Evolutionary conservation across 805 yeast species (phyloP).

Genomic region (Maudiozyma bulderi): DNA sequence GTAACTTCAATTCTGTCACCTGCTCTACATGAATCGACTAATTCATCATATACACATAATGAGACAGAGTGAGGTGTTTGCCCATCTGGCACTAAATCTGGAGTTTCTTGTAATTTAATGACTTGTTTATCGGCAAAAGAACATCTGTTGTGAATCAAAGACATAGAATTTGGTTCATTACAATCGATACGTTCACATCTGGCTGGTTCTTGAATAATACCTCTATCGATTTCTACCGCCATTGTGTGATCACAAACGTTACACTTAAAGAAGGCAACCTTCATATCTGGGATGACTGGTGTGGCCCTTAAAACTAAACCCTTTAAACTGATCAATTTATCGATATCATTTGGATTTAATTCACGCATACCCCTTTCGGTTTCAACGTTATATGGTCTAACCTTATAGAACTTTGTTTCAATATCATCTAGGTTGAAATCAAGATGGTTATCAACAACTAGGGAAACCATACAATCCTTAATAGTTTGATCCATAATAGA

Average conservation of each 20-base stretch:
- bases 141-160: slow-evolving; percentile 82
- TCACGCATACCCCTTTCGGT: slow-evolving; percentile 78
- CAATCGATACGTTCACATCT: slow-evolving; percentile 87
- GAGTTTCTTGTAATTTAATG: slow-evolving; percentile 87
- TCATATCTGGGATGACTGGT: slow-evolving; percentile 94
- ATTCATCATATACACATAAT: slow-evolving; percentile 87
- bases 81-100: slow-evolving; percentile 94
- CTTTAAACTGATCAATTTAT: slow-evolving; percentile 81
- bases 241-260: slow-evolving; percentile 89
- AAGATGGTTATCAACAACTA: slow-evolving; percentile 46
- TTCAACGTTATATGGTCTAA: slow-evolving; percentile 80
- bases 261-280: slow-evolving; percentile 91
- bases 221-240: slow-evolving; percentile 88
- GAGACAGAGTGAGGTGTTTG: slow-evolving; percentile 97
- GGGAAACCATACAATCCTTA: slow-evolving; percentile 76
- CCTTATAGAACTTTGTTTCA: slow-evolving; percentile 74
- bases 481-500: slow-evolving; percentile 97
- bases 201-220: slow-evolving; percentile 86
- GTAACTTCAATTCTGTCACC: slow-evolving; percentile 95
- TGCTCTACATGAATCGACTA: slow-evolving; percentile 89
- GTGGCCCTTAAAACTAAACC: slow-evolving; percentile 86
- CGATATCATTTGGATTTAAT: slow-evolving; percentile 87
- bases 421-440: slow-evolving; percentile 53
- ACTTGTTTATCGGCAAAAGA: slow-evolving; percentile 94
- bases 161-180: slow-evolving; percentile 77